These are phyloP conservation scores for Gastroboletus turbinatus DNA, from an alignment of 1,284 basidiomycete species.

Conservation along the genomic window DNA sequence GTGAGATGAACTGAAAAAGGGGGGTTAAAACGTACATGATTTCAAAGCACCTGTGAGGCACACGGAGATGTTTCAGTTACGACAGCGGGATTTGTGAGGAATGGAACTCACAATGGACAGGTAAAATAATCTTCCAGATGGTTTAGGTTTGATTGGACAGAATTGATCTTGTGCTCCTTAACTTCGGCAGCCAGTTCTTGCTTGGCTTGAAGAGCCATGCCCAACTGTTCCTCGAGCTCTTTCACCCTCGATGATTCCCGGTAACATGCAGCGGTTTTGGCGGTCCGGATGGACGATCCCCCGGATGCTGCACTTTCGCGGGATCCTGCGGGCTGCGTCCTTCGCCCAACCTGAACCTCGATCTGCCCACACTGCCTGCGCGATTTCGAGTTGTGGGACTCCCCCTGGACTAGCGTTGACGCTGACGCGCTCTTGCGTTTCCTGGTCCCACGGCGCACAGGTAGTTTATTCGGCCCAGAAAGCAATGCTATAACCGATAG, in stretches of 20 bases:
- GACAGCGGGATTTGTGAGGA: neutral
- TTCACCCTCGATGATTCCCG: constrained; percentile 6
- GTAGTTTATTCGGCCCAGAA: neutral
- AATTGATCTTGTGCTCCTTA: constrained; percentile 36
- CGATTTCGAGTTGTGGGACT: constrained; percentile 3
- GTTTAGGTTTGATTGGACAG: constrained; percentile 39
- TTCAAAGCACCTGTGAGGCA: constrained; percentile 39
- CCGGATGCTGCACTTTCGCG: neutral
- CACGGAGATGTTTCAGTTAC: constrained; percentile 13
- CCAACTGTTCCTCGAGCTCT: constrained; percentile 39
- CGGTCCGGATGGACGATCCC: neutral
- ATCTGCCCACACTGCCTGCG: constrained; percentile 18
- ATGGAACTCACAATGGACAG: constrained; percentile 29
- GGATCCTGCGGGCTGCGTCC: neutral
- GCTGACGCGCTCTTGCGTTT: constrained; percentile 8
- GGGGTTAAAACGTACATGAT: constrained; percentile 36
- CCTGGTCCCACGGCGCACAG: neutral
- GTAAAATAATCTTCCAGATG: constrained; percentile 59
- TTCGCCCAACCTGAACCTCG: constrained; percentile 1
- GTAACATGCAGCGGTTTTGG: neutral
- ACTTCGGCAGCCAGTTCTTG: constrained; percentile 41
- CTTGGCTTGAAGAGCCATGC: constrained; percentile 38
- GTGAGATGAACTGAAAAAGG: constrained; percentile 4
- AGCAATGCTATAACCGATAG: constrained; percentile 10
- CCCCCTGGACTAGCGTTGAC: neutral